Base-by-base conservation (phyloP, 106 monocot genomes). In the Chionographis japonica region DNA sequence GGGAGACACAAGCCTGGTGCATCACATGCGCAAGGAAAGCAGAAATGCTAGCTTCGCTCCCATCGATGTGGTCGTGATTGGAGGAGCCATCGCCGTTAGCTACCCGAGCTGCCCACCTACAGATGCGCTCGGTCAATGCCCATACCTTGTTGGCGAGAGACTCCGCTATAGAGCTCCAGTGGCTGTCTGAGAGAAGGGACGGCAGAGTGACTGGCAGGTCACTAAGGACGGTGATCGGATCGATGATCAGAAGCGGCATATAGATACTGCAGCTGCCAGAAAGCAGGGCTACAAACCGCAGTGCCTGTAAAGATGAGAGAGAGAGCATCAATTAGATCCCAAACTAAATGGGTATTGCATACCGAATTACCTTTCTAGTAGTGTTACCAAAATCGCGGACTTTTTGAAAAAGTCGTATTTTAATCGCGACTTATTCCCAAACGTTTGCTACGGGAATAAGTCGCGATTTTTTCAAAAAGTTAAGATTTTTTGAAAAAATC, bases 141-240 rank as follows among this genome's bases (percentile, higher is more conserved):
- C 75, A 93, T 37, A 98, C 62, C 65, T 76, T 92, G 4, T 72
- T 71, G 16, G 67, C 83, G 10, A 78, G 35, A 52, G 75, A 43
- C 40, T 79, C 84, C 37, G 81, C 71, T 41, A 83, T 52, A 42
- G 69, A 11, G 37, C 59, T 62, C 87, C 92, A 98, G 61, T 60
- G 58, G 16, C 60, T 65, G 61, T 73, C 72, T 2, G 82, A 67
- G 10, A 98, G 65, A 59, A 98, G 80, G 15, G 92, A 89, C 4
- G 90, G 74, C 0, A 97, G 74, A 67, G 97, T 92, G 56, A 90
- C 67, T 9, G 92, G 87, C 50, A 98, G 58, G 65, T 92, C 92
- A 38, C 58, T 87, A 65, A 98, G 61, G 14, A 98, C 87, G 15
- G 58, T 74, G 12, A 52, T 72, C 37, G 86, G 82, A 61, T 93